Conservation (phyloP, 2,329 filamentous ascomycete genomes). For the Uncinocarpus reesii region DNA sequence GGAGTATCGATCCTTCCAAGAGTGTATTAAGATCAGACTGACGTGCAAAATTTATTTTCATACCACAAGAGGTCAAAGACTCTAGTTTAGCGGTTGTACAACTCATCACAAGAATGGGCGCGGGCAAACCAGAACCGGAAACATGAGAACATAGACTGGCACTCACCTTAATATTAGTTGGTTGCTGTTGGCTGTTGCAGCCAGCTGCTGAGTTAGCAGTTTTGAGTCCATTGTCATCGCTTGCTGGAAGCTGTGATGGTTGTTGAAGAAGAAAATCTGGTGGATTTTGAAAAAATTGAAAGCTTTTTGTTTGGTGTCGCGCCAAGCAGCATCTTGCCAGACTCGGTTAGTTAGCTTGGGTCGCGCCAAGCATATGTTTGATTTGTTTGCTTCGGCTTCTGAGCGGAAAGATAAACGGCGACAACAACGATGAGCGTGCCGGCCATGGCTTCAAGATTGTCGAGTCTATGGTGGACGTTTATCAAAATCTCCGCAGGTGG, state of each 20-base stretch:
- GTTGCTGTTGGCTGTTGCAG: not conserved
- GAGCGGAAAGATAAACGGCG: no score
- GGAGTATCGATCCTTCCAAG: not conserved
- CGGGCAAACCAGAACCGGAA: slow-evolving; percentile 24
- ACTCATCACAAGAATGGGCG: slow-evolving; percentile 76
- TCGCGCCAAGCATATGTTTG: slow-evolving; percentile 16
- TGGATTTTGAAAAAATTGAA: no score
- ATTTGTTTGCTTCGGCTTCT: slow-evolving; percentile 13
- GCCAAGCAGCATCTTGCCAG: no score
- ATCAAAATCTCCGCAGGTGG: no score
- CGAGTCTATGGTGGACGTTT: no score
- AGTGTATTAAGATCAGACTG: slow-evolving; percentile 59
- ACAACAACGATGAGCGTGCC: no score
- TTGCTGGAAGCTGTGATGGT: slow-evolving; percentile 14
- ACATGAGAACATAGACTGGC: slow-evolving; percentile 15
- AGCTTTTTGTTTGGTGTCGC: no score
- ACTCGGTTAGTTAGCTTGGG: slow-evolving; percentile 16
- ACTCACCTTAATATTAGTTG: slow-evolving; percentile 23
- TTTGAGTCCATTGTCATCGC: no score
- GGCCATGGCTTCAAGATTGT: no score
- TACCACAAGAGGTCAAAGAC: slow-evolving; percentile 77
- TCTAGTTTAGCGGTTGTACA: slow-evolving; percentile 80
- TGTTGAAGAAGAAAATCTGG: not conserved
- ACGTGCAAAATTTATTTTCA: slow-evolving; percentile 80
- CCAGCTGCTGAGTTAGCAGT: no score